Conservation (phyloP, 2,329 filamentous ascomycete genomes). For the Clarireedia paspali region DNA sequence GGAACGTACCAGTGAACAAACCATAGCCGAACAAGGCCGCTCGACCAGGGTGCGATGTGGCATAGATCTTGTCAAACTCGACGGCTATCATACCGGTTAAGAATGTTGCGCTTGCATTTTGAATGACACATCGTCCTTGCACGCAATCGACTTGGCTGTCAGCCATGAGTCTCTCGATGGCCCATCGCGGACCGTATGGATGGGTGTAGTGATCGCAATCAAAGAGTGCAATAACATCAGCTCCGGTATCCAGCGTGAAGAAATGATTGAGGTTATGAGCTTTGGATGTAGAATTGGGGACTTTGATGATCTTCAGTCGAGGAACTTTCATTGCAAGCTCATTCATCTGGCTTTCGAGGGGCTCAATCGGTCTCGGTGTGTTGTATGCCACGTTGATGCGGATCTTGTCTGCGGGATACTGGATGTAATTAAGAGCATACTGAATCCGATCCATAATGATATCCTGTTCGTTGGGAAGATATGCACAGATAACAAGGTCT, state of each 20-base stretch:
- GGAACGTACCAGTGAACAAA: constrained; percentile 34
- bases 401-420: constrained; percentile 39
- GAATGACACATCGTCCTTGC: constrained; percentile 41
- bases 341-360: constrained; percentile 36
- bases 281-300: constrained; percentile 40
- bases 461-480: constrained; percentile 43
- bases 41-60: constrained; percentile 41
- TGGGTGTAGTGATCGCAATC: constrained; percentile 44
- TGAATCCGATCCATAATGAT: constrained; percentile 40
- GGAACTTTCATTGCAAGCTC: constrained; percentile 32
- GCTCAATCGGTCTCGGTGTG: constrained; percentile 38
- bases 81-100: constrained; percentile 40
- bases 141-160: constrained; percentile 38
- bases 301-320: constrained; percentile 38
- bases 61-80: constrained; percentile 45
- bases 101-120: constrained; percentile 37
- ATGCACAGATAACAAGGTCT: constrained; percentile 41
- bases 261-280: constrained; percentile 44
- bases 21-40: constrained; percentile 40
- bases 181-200: constrained; percentile 40
- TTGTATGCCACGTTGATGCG: constrained; percentile 42
- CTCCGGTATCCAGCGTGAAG: constrained; percentile 35
- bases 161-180: constrained; percentile 37
- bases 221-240: constrained; percentile 40
- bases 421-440: constrained; percentile 39